Evolutionary conservation across 139 green algal genomes (phyloP), one percentile per base, ranked within the genome.

Genomic region (Auxenochlorella protothecoides): DNA sequence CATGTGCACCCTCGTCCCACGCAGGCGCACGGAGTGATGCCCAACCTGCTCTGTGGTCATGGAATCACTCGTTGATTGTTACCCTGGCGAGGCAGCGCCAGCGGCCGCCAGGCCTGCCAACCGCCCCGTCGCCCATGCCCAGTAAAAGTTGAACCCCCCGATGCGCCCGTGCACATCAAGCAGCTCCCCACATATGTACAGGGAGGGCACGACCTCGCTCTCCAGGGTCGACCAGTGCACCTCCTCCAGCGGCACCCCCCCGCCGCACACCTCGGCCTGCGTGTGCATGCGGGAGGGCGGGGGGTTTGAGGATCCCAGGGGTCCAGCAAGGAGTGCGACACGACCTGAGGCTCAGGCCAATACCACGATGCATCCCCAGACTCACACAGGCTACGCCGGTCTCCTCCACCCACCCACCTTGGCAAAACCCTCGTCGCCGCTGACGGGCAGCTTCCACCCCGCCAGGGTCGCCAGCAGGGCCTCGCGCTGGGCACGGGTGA

Each of bases 91-190:
- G 27, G 66, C 66, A 52, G 27, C 72, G 56, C 78, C 71, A 4
- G 76, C 85, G 4, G 89, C 86, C 44, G 75, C 79, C 11, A 90
- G 63, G 3, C 90, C 90, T 13, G 89, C 91, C 8, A 89, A 65
- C 12, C 89, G 74, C 4, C 91, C 92, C 5, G 80, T 86, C 3
- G 89, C 71, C 88, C 89, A 97, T 1, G 93, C 93, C 85, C 84
- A 97, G 15, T 89, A 90, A 74, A 97, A 97, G 69, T 97, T 97
- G 83, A 95, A 97, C 44, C 92, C 93, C 5, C 92, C 92, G n/a
- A 96, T 94, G 14, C 91, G 78, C 0, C 91, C 91, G 79, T 92
- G 92, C 6, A 96, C 83, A 72, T 96, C 92, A 13, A 87, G 69
- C 27, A 96, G 68, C 81, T 97, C 93, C 3, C 93, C 91, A 66